phyloP scores from a whole-genome alignment of 2,329 filamentous ascomycete species.

The Neonectria hederae region DNA sequence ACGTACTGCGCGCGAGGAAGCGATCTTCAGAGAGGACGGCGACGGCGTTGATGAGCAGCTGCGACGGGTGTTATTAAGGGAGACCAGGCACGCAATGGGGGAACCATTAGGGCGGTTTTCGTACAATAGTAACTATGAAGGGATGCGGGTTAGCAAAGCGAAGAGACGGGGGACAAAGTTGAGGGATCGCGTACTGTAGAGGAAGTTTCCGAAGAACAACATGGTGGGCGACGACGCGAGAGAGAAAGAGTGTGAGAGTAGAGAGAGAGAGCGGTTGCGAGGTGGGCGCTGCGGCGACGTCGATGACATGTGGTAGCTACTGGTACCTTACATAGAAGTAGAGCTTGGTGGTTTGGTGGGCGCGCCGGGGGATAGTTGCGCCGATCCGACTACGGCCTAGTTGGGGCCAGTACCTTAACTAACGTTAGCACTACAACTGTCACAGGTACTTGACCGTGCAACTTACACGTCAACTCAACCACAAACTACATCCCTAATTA shows the following conservation, averaged over 20 bases:
- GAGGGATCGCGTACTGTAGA: constrained; percentile 62
- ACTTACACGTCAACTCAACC: background rate
- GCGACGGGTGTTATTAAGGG: constrained; percentile 2
- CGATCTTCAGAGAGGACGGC: constrained; percentile 94
- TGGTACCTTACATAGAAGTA: background rate
- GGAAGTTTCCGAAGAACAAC: constrained; percentile 76
- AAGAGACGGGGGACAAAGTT: background rate
- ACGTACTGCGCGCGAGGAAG: constrained; percentile 76
- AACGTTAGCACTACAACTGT: background rate
- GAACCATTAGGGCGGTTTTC: background rate
- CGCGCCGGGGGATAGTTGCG: constrained; percentile 45
- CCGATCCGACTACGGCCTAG: constrained; percentile 44
- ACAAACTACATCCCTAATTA: background rate
- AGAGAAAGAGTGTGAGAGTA: background rate
- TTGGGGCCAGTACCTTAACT: too few relatives aligned
- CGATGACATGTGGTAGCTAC: constrained; percentile 28
- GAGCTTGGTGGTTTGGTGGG: constrained; percentile 8
- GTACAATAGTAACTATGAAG: constrained; percentile 66
- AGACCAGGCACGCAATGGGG: background rate
- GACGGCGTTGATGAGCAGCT: constrained; percentile 90
- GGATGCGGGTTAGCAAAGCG: constrained; percentile 23
- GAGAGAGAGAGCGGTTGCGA: constrained; percentile 8
- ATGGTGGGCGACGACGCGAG: constrained; percentile 53
- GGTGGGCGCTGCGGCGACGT: constrained; percentile 8
- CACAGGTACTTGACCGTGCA: background rate